Base-by-base conservation (phyloP, 2,329 filamentous ascomycete species). In the Chaetomiaceae sp. region DNA sequence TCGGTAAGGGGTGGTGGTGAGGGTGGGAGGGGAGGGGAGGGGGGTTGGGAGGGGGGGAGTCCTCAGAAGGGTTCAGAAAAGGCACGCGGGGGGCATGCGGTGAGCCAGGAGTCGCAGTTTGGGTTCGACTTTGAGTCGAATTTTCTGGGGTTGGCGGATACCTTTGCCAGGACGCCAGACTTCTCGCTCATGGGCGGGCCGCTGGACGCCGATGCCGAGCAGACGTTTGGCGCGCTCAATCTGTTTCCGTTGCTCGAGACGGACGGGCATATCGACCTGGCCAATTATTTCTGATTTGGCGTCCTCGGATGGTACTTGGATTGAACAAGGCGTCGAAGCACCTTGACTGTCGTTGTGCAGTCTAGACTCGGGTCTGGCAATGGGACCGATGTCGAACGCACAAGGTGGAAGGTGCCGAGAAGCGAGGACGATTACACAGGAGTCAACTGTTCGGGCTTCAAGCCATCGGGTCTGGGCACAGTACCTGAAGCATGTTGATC, bases 261-360 rank as follows among this genome's bases (percentile, higher is more conserved):
- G 0, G 75, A 76, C 1, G 78, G 78, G 0, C 77, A 78, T 7
- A 80, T 81, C 50, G 77, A 80, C 60, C 64, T 80, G 37, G 76
- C 68, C 2, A 70, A 72, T 37, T 71, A 69, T 43, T 61, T 71
- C 29, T 70, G 56, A 66, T 22, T 20, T 9, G 29, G n/a, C 23
- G 42, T 23, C 27, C 17, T 20, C n/a, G 17, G 34, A 37, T 37
- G 5, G 37, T 4, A 15, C 9, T 15, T 15, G 36, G 15, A 38
- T 38, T n/a, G n/a, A n/a, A n/a, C n/a, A n/a, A n/a, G n/a, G n/a
- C n/a, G n/a, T n/a, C n/a, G n/a, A n/a, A n/a, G n/a, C n/a, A n/a
- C n/a, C n/a, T n/a, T n/a, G n/a, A n/a, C n/a, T n/a, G n/a, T n/a
- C n/a, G n/a, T n/a, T n/a, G n/a, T n/a, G n/a, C n/a, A n/a, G n/a